phyloP scores from a whole-genome alignment of 177 flowering plant genomes.

The Vitis hybrid region DNA sequence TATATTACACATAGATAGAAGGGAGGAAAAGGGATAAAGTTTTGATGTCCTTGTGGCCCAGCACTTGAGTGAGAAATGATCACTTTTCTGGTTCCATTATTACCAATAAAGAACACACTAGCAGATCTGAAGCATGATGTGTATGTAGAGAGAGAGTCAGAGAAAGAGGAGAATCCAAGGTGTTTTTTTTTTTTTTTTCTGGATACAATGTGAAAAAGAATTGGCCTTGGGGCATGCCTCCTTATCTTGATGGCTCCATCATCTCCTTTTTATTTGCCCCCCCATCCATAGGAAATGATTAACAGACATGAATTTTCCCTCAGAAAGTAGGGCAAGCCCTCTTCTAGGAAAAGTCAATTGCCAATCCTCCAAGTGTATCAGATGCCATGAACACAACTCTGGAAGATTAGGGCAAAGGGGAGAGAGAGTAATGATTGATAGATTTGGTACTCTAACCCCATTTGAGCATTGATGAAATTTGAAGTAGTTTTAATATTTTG shows the following conservation, averaged over 20 bases:
- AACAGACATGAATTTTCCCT: conserved; percentile 4
- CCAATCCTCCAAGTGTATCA: conserved; percentile 21
- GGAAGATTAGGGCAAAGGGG: background rate
- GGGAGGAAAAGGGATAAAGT: background rate
- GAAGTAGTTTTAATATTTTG: too few species aligned
- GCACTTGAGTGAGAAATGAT: background rate
- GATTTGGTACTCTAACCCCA: too few species aligned
- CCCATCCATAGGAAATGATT: conserved; percentile 4
- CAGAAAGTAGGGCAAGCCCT: background rate
- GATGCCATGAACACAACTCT: conserved; percentile 2
- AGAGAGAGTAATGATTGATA: background rate
- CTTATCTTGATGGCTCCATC: background rate
- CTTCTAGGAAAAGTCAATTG: conserved; percentile 15
- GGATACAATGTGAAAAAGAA: conserved; percentile 4
- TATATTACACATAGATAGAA: background rate
- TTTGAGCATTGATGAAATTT: too few species aligned
- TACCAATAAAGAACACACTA: background rate
- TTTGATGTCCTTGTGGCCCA: conserved; percentile 9
- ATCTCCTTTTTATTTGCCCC: conserved; percentile 5
- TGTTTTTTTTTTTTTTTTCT: background rate
- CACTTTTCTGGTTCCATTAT: background rate
- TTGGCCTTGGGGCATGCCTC: conserved; percentile 11
- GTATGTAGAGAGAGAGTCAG: conserved; percentile 1
- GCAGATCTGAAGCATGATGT: background rate
- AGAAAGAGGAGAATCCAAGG: conserved; percentile 20